Base-by-base conservation (phyloP, 2,329 filamentous ascomycete genomes). In the Lachnellula arida region DNA sequence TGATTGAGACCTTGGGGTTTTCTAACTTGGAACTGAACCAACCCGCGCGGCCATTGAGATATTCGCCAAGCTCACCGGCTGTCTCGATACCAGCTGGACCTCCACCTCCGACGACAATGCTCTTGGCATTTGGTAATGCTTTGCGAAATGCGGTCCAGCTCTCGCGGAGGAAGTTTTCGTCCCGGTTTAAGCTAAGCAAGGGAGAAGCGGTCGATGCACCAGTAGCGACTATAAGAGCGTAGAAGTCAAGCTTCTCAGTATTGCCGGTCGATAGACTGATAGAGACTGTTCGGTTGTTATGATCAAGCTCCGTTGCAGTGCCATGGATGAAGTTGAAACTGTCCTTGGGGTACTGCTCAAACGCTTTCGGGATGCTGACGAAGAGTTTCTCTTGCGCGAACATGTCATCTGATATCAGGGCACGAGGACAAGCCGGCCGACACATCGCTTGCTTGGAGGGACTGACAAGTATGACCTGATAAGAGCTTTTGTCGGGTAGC, bases 11-110 rank as follows among this genome's bases (percentile, higher is more conserved):
- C 15, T 72, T 74, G 2, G 74, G 72, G 12, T 64, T 64, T 2
- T 55, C 55, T 2, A 65, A 55, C 19, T 63, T 69, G 2, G 68
- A 68, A 43, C 50, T 64, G 56, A 77, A 72, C 66, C 66, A 72
- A 4, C 75, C 71, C 0, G 73, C 65, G 2, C 68, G 69, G 1
- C 78, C 76, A 55, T 82, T 82, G 15, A 81, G 70, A 60, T 74
- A 71, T 59, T 81, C 76, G 28, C 77, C 80, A 0, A 80, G 67
- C 57, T 80, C 77, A 15, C 78, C 78, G 0, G 78, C 76, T 2
- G 71, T 72, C 58, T 80, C 78, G 15, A 79, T 64, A 4, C 76
- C 75, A 1, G 73, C 65, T 7, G 75, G 72, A 1, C 75, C 75
- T n/a, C 73, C 75, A 32, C 75, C 75, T 2, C 68, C 68, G 39